These are phyloP conservation scores for Salix viminalis DNA, from an alignment of 345 rosid species.

Conservation along the genomic window DNA sequence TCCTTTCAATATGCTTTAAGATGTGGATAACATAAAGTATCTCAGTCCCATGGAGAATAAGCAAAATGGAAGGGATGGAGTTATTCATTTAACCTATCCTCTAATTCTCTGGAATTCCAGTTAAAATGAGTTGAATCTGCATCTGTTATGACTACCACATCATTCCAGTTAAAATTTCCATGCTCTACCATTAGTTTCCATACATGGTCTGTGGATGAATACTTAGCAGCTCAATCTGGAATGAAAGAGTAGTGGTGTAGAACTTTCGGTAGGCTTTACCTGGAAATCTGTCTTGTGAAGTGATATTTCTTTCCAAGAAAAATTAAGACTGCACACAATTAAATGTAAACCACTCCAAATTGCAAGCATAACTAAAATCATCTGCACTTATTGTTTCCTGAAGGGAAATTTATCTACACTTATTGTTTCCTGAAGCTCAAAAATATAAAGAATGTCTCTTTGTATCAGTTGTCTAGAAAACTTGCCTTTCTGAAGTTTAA, in stretches of 20 bases:
- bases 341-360: neutral
- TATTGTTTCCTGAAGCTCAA: conserved; percentile 21
- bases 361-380: neutral
- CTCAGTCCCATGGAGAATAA: neutral
- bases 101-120: neutral
- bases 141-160: neutral
- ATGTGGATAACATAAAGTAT: neutral
- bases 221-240: neutral
- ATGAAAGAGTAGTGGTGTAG: neutral
- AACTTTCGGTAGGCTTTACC: neutral
- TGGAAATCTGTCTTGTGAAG: neutral
- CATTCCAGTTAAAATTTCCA: no score
- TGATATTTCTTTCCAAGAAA: neutral
- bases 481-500: conserved; percentile 13
- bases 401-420: conserved; percentile 17
- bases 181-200: neutral
- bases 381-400: neutral
- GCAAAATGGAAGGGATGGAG: neutral
- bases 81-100: neutral
- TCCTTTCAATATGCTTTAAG: neutral
- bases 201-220: conserved; percentile 2
- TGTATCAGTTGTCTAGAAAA: conserved; percentile 19
- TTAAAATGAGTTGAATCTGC: neutral
- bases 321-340: neutral
- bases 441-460: conserved; percentile 29